A percentile compares a stretch with the other conserved stretches of the same genome.
phyloP scores from a whole-genome alignment of 2,329 filamentous ascomycete species.

The Pseudonectria buxi region DNA sequence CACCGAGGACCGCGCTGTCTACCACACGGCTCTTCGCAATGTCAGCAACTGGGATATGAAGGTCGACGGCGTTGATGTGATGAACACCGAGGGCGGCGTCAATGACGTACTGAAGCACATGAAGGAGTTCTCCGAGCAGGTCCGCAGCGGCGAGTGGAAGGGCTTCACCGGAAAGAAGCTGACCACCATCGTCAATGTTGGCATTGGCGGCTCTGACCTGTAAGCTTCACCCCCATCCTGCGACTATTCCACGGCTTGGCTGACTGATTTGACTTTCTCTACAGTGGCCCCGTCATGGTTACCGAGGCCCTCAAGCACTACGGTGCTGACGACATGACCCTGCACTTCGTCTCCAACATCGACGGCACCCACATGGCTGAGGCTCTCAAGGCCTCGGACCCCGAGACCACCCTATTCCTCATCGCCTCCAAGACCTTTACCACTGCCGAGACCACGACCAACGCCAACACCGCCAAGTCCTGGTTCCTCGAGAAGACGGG shows the following conservation, averaged over 20 bases:
- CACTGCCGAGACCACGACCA: constrained; percentile 93
- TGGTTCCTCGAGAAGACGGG: constrained; percentile 86
- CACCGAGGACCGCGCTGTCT: constrained; percentile 92
- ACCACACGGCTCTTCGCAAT: constrained; percentile 91
- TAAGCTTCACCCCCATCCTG: constrained; percentile 45
- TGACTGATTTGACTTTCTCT: constrained; percentile 7
- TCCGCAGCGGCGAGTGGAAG: constrained; percentile 93
- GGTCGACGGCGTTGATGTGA: constrained; percentile 89
- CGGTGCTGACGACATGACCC: constrained; percentile 73
- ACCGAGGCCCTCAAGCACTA: constrained; percentile 96
- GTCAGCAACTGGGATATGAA: constrained; percentile 72
- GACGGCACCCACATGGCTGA: constrained; percentile 97
- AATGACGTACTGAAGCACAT: constrained; percentile 91
- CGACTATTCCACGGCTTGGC: no score
- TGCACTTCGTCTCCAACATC: constrained; percentile 99
- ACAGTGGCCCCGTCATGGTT: constrained; percentile 94
- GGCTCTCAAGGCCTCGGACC: constrained; percentile 79
- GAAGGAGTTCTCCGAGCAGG: constrained; percentile 95
- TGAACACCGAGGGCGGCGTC: constrained; percentile 81
- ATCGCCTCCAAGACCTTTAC: constrained; percentile 99
- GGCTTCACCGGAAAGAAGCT: constrained; percentile 96
- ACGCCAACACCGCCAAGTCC: constrained; percentile 91
- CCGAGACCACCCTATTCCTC: constrained; percentile 97
- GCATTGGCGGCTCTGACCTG: constrained; percentile 97
- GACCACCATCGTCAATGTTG: constrained; percentile 92